These are phyloP conservation scores for Corymbia calophylla DNA, from an alignment of 441 rosid genomes.

Conservation along the genomic window DNA sequence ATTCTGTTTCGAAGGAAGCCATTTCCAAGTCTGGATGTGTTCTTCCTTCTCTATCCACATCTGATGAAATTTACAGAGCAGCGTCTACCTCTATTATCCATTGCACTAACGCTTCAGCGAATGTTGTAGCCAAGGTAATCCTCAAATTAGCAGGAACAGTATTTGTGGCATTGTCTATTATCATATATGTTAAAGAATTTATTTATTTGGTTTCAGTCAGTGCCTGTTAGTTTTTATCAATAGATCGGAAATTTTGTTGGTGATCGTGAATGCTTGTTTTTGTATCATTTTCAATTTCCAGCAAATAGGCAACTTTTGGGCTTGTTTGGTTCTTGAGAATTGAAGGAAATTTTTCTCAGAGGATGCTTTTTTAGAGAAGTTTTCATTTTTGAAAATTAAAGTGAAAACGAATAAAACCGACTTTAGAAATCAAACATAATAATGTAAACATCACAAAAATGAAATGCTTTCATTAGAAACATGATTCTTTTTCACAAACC, in stretches of 20 bases:
- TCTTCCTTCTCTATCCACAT: conserved; percentile 45
- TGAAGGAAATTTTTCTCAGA: background rate
- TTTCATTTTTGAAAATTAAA: background rate
- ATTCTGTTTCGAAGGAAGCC: conserved; percentile 28
- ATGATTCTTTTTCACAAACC: background rate
- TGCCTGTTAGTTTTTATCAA: background rate
- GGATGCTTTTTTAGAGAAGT: background rate
- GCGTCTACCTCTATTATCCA: conserved; percentile 48
- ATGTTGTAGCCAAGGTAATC: conserved; percentile 75
- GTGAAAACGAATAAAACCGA: background rate
- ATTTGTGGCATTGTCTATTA: background rate
- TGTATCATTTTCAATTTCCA: background rate
- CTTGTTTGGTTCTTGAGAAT: background rate
- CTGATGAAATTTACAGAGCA: conserved; percentile 50
- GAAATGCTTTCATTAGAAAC: background rate
- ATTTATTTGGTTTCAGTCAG: background rate
- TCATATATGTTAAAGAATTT: background rate
- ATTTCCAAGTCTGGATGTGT: conserved; percentile 31
- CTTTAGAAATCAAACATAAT: background rate
- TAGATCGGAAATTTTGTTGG: background rate
- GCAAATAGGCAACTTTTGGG: background rate
- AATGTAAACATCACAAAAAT: background rate
- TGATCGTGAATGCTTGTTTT: background rate
- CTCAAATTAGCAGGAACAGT: background rate
- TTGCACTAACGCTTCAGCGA: conserved; percentile 64